Conservation (phyloP, 2,329 filamentous ascomycete species). For the Aspergillus ruber region DNA sequence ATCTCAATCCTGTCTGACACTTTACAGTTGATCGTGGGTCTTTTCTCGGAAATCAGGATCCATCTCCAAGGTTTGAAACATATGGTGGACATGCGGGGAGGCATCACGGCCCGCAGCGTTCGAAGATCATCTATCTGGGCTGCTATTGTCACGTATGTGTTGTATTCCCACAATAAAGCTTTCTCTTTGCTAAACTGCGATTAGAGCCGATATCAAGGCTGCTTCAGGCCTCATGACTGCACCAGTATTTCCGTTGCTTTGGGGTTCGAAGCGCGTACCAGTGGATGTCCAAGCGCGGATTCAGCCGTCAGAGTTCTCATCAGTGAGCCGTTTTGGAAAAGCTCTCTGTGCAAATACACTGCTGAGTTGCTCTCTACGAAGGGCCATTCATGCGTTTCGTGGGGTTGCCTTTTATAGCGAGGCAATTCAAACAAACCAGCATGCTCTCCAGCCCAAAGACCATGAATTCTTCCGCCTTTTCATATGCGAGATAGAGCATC, state of each 20-base stretch:
- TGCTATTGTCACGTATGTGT: constrained; percentile 25
- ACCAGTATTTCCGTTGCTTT: constrained; percentile 29
- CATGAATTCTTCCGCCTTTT: constrained; percentile 28
- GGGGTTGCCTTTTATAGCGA: constrained; percentile 29
- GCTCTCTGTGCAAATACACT: constrained; percentile 21
- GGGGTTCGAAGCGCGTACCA: constrained; percentile 26
- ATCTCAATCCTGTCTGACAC: not conserved
- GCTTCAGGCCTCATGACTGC: constrained; percentile 27
- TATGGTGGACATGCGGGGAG: constrained; percentile 34
- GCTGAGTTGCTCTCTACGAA: constrained; percentile 23
- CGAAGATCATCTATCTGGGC: constrained; percentile 17
- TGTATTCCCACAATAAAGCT: not conserved
- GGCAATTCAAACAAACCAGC: constrained; percentile 16
- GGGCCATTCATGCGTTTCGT: constrained; percentile 20
- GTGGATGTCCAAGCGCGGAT: constrained; percentile 20
- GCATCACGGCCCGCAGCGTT: constrained; percentile 21
- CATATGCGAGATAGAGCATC: constrained; percentile 31
- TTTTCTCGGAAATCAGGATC: constrained; percentile 33
- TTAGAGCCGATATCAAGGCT: constrained; percentile 29
- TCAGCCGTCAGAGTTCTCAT: constrained; percentile 19
- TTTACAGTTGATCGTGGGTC: constrained; percentile 29
- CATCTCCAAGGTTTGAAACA: constrained; percentile 33
- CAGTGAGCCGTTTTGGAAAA: constrained; percentile 18
- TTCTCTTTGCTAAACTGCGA: constrained; percentile 2
- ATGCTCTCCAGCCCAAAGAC: constrained; percentile 17